Conservation (phyloP, 2,329 filamentous ascomycete genomes). For the Cladobotryum protrusum region DNA sequence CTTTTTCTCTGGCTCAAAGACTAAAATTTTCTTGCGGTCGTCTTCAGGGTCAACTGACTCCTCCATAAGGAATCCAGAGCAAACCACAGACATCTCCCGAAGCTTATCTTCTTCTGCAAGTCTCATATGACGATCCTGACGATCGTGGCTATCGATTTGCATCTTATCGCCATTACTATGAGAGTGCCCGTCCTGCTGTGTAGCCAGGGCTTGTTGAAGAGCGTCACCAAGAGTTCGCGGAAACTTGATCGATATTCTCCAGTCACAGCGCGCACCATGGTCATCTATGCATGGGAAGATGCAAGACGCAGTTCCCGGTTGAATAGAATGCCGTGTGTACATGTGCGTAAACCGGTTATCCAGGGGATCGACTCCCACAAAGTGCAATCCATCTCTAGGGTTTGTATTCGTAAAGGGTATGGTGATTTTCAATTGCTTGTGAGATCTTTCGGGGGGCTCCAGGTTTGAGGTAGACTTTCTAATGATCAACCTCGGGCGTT, state of each 20-base stretch:
- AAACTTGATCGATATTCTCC: conserved; percentile 82
- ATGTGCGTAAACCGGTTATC: conserved; percentile 84
- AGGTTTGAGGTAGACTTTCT: conserved; percentile 34
- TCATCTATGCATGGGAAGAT: conserved; percentile 94
- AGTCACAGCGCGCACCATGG: conserved; percentile 70
- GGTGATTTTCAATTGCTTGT: conserved; percentile 43
- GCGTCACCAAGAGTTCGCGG: conserved; percentile 82
- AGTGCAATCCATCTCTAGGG: conserved; percentile 83
- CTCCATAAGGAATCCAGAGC: conserved; percentile 82
- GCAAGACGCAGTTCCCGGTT: conserved; percentile 72
- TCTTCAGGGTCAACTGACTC: conserved; percentile 73
- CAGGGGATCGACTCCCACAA: conserved; percentile 74
- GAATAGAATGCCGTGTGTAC: conserved; percentile 76
- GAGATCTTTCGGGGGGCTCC: conserved; percentile 31
- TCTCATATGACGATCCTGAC: conserved; percentile 35
- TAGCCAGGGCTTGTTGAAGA: conserved; percentile 43
- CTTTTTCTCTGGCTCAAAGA: conserved; percentile 69
- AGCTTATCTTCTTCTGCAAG: conserved; percentile 75
- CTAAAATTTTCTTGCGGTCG: conserved; percentile 77
- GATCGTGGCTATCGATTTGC: conserved; percentile 36
- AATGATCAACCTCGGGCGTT: conserved; percentile 38
- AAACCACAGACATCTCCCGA: conserved; percentile 82
- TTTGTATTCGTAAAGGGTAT: conserved; percentile 73
- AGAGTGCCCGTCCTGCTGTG: conserved; percentile 30
- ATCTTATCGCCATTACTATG: conserved; percentile 29